Percentiles rank a stretch among this genome's conserved stretches.
Evolutionary conservation across 2,329 filamentous ascomycete species (phyloP).

Genomic region (Hirsutella minnesotensis): DNA sequence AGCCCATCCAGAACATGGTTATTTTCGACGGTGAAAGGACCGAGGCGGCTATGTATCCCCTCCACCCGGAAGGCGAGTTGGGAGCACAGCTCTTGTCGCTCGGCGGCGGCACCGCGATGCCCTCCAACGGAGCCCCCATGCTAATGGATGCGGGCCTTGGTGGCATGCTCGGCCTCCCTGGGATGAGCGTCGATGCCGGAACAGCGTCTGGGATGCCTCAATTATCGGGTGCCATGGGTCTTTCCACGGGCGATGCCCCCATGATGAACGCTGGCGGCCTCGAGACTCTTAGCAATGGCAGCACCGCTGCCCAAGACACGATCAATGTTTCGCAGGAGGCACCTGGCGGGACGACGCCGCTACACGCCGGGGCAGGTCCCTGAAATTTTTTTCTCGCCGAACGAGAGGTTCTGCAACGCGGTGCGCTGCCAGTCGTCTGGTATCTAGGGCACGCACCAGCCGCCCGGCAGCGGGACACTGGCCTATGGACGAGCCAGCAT

Average conservation of each 20-base stretch:
- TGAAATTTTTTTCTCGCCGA: too few relatives aligned
- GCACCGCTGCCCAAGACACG: background rate
- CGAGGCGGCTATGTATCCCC: constrained; percentile 66
- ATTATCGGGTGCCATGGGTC: too few relatives aligned
- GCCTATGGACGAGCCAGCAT: too few relatives aligned
- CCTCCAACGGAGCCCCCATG: constrained; percentile 12
- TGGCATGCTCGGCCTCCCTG: constrained; percentile 9
- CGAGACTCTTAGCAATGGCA: background rate
- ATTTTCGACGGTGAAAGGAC: constrained; percentile 80
- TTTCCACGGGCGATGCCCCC: constrained; percentile 1
- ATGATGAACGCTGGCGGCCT: background rate
- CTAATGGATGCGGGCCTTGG: constrained; percentile 11
- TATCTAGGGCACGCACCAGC: too few relatives aligned
- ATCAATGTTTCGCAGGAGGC: background rate
- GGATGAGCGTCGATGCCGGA: constrained; percentile 8
- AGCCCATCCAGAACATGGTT: constrained; percentile 90
- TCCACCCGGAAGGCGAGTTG: constrained; percentile 57
- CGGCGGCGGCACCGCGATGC: constrained; percentile 6
- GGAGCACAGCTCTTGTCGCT: constrained; percentile 34
- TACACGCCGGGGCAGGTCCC: too few relatives aligned
- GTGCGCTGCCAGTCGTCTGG: too few relatives aligned
- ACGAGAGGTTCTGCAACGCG: too few relatives aligned
- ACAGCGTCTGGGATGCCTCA: background rate
- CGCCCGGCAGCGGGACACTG: too few relatives aligned
- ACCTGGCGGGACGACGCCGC: too few relatives aligned